A percentile compares a stretch with the other conserved stretches of the same genome.
Conservation (phyloP, 495 filamentous ascomycete species). For the Talaromyces wortmannii region DNA sequence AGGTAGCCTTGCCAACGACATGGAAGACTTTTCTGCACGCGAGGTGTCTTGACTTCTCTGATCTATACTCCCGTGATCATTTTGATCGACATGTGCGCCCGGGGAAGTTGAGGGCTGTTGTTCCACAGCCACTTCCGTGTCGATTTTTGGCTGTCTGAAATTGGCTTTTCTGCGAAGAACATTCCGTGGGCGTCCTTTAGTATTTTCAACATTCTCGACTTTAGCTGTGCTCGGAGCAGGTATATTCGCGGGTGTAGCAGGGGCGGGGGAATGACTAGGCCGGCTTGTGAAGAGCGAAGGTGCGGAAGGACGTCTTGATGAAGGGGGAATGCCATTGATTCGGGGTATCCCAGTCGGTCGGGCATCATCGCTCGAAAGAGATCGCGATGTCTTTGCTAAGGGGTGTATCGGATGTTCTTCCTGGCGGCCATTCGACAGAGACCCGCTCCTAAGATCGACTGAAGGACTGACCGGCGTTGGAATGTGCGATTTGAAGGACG, state of each 20-base stretch:
- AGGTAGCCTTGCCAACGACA: neutral
- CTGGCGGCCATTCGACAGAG: constrained; percentile 18
- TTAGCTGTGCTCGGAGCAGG: constrained; percentile 4
- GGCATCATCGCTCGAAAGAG: constrained; percentile 11
- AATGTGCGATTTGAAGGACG: constrained; percentile 19
- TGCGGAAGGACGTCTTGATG: constrained; percentile 5
- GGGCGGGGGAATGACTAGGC: constrained; percentile 9
- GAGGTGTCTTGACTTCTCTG: neutral
- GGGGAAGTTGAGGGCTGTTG: neutral
- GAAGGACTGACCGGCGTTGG: constrained; percentile 18
- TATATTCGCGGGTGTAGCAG: constrained; percentile 10
- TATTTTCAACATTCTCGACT: constrained; percentile 7
- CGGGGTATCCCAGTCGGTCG: constrained; percentile 26
- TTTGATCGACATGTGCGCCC: neutral
- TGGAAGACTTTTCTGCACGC: neutral
- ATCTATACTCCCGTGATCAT: neutral
- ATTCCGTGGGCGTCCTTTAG: constrained; percentile 26
- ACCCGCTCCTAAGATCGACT: constrained; percentile 16
- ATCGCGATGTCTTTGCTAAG: constrained; percentile 13
- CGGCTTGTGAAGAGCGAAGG: constrained; percentile 5
- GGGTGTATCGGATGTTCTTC: constrained; percentile 19
- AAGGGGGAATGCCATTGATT: constrained; percentile 14
- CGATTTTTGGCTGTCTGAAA: neutral
- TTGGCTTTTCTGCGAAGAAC: constrained; percentile 32
- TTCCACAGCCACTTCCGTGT: neutral